Base-by-base conservation (phyloP, 495 filamentous ascomycete species). In the Xylaria palmicola region DNA sequence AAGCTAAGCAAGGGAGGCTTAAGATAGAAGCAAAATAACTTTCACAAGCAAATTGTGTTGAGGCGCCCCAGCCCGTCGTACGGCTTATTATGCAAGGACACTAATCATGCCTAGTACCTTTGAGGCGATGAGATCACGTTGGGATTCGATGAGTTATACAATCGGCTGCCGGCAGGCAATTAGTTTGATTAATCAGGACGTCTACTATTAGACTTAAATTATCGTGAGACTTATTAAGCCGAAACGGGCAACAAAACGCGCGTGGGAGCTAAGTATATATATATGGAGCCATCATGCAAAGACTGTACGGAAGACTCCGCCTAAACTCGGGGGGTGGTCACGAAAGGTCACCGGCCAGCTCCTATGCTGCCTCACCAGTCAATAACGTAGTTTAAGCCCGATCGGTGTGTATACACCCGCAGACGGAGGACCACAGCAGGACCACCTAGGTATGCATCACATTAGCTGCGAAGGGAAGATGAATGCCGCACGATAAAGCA, bases 151-250 rank as follows among this genome's bases (percentile, higher is more conserved):
- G n/a, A n/a, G n/a, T n/a, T n/a, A n/a, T n/a, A n/a, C n/a, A n/a
- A n/a, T n/a, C n/a, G n/a, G 32, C n/a, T 39, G 15, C 40, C 40
- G 53, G 53, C 53, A 45, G 53, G 53, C 52, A 55, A 45, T 45
- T 17, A 34, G 17, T 45, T 43, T 6, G n/a, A 19, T 34, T 44
- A 22, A 39, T 17, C 30, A 26, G 12, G 32, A 39, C 22, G 17
- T n/a, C 50, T 2, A 32, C 15, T 20, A 36, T 24, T 36, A 15
- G 27, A 9, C 29, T 22, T n/a, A n/a, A 34, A 56, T 20, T 20
- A 17, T 55, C 19, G 36, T 2, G 24, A 55, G 7, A 19, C 36
- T 36, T 12, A 54, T 55, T 55, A 55, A n/a, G 30, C 34, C 20
- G 4, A 55, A 41, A 55, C 36, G 27, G 51, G 36, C 22, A 55